A percentile compares a stretch with the other conserved stretches of the same genome.
These are phyloP conservation scores for Aspergillus cejpii DNA, from an alignment of 2,329 filamentous ascomycete genomes.

Conservation along the genomic window DNA sequence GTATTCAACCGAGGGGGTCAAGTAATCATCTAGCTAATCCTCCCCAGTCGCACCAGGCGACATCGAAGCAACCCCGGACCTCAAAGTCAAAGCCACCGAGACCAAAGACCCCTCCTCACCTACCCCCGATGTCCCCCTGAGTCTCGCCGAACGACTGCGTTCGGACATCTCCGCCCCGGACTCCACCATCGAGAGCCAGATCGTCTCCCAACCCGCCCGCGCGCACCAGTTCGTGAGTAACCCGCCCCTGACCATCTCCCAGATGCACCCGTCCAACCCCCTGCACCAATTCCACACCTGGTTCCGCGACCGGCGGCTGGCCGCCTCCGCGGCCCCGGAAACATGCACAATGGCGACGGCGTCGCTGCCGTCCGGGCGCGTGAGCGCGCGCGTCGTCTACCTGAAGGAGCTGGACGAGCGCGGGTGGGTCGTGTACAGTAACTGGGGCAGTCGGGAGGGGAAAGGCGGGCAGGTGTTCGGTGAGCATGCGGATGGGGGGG, in stretches of 20 bases:
- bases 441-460: slow-evolving; percentile 66
- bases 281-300: slow-evolving; percentile 81
- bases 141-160: slow-evolving; percentile 20
- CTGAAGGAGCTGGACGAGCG: slow-evolving; percentile 81
- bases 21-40: slow-evolving; percentile 9
- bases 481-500: slow-evolving; percentile 6
- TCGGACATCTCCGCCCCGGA: slow-evolving; percentile 34
- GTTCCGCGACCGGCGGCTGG: slow-evolving; percentile 67
- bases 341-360: slow-evolving; percentile 84
- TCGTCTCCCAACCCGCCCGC: slow-evolving; percentile 35
- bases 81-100: slow-evolving; percentile 12
- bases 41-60: slow-evolving; percentile 41
- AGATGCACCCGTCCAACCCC: slow-evolving; percentile 48
- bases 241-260: slow-evolving; percentile 37
- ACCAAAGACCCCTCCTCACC: slow-evolving; percentile 12
- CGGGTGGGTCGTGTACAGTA: slow-evolving; percentile 90
- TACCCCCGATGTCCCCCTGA: slow-evolving; percentile 2
- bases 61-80: slow-evolving; percentile 23
- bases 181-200: slow-evolving; percentile 28
- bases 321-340: slow-evolving; percentile 67
- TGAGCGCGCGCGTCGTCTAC: slow-evolving; percentile 82
- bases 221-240: slow-evolving; percentile 42
- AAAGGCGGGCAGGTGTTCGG: slow-evolving; percentile 41
- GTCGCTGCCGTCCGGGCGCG: slow-evolving; percentile 70
- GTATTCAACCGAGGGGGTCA: slow-evolving; percentile 8